phyloP scores from a whole-genome alignment of 2,329 filamentous ascomycete genomes.

The Cladosporium cucumerinum region DNA sequence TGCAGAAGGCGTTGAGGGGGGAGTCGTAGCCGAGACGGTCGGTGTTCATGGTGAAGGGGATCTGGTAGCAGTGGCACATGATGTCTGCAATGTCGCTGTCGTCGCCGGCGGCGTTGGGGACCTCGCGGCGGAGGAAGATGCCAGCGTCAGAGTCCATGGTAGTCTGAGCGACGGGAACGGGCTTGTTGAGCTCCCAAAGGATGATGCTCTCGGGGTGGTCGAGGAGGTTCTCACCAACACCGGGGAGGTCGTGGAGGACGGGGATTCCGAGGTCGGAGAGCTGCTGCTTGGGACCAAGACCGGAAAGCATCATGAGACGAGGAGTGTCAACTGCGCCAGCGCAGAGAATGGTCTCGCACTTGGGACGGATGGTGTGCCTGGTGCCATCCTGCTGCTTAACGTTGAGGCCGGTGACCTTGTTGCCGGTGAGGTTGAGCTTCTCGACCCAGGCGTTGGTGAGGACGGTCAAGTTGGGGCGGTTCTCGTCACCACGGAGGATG shows the following conservation, averaged over 20 bases:
- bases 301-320: slow-evolving; percentile 56
- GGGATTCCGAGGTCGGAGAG: slow-evolving; percentile 47
- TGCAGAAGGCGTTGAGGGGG: slow-evolving; percentile 78
- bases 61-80: slow-evolving; percentile 98
- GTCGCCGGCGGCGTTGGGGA: slow-evolving; percentile 62
- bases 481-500: slow-evolving; percentile 78
- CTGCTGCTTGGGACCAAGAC: slow-evolving; percentile 49
- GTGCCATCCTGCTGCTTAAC: slow-evolving; percentile 61
- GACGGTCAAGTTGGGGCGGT: slow-evolving; percentile 77
- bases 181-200: slow-evolving; percentile 75
- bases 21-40: slow-evolving; percentile 68
- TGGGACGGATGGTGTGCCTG: slow-evolving; percentile 56
- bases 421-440: slow-evolving; percentile 68
- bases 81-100: slow-evolving; percentile 78
- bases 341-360: slow-evolving; percentile 73
- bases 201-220: slow-evolving; percentile 66
- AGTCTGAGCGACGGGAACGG: slow-evolving; percentile 74
- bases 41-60: slow-evolving; percentile 87
- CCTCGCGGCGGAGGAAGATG: slow-evolving; percentile 79
- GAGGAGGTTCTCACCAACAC: slow-evolving; percentile 62
- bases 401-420: slow-evolving; percentile 70
- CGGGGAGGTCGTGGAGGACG: slow-evolving; percentile 59
- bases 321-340: slow-evolving; percentile 81
- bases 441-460: slow-evolving; percentile 86
- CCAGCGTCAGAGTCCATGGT: slow-evolving; percentile 90